These are phyloP conservation scores for Ammopiptanthus mongolicus DNA, from an alignment of 306 rosid genomes.

Conservation along the genomic window DNA sequence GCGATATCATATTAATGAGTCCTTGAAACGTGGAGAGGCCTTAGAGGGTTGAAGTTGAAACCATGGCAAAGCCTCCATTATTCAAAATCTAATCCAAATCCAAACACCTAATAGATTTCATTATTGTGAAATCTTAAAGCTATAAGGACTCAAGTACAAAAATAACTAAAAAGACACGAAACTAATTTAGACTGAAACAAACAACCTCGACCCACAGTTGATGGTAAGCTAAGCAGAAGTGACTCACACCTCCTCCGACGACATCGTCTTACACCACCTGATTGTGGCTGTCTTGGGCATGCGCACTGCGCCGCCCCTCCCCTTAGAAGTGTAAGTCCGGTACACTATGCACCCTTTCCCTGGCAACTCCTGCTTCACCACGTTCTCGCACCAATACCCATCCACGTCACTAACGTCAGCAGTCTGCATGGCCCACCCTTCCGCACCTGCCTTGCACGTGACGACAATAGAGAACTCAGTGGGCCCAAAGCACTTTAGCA, in stretches of 20 bases:
- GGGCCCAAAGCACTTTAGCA: conserved; percentile 41
- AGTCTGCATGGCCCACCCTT: conserved; percentile 17
- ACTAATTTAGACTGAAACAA: not conserved
- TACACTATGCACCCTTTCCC: conserved; percentile 41
- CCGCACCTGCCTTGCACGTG: conserved; percentile 30
- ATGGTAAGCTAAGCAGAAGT: not conserved
- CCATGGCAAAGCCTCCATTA: no score
- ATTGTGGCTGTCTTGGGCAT: not conserved
- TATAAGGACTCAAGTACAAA: not conserved
- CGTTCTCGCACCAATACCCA: conserved; percentile 39
- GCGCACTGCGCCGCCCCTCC: conserved; percentile 5
- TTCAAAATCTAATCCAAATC: not conserved
- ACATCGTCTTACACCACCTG: conserved; percentile 6
- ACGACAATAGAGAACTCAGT: conserved; percentile 37
- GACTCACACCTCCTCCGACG: conserved; percentile 12
- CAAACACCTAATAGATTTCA: not conserved
- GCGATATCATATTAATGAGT: no score
- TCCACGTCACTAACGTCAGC: conserved; percentile 43
- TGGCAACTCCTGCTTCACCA: conserved; percentile 41
- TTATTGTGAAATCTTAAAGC: not conserved
- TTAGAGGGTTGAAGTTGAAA: no score
- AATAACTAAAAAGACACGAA: not conserved
- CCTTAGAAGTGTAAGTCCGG: conserved; percentile 14
- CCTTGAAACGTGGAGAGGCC: no score
- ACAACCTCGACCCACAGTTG: not conserved